Evolutionary conservation across 1,284 basidiomycete species (phyloP).

Genomic region (Psilocybe mexicana): DNA sequence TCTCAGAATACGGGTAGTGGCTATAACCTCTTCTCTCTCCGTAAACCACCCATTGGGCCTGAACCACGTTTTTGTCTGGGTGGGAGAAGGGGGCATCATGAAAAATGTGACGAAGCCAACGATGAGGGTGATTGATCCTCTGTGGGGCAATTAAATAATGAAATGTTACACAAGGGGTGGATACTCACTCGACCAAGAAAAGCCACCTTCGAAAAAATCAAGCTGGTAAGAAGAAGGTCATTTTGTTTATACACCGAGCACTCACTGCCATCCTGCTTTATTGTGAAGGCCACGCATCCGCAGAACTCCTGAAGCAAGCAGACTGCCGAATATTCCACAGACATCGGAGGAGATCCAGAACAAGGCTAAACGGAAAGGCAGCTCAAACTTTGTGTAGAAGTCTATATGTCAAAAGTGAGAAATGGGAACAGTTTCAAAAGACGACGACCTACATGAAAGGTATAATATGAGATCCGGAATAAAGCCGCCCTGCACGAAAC

Average conservation of each 20-base stretch:
- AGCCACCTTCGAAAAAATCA: constrained; percentile 31
- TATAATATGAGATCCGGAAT: constrained; percentile 67
- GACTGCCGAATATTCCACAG: constrained; percentile 51
- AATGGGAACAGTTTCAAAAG: neutral
- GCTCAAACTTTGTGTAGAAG: constrained; percentile 10
- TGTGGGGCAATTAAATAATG: constrained; percentile 25
- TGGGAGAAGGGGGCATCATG: constrained; percentile 68
- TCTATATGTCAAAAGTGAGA: neutral
- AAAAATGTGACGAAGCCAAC: constrained; percentile 67
- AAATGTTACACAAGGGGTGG: neutral
- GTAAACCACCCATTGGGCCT: constrained; percentile 73
- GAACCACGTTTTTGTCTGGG: constrained; percentile 67
- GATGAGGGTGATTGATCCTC: constrained; percentile 49
- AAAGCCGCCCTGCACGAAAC: constrained; percentile 54
- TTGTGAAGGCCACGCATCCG: constrained; percentile 58
- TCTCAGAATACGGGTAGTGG: constrained; percentile 58
- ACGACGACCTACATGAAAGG: constrained; percentile 47
- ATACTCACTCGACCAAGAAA: constrained; percentile 42
- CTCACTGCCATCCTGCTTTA: constrained; percentile 56
- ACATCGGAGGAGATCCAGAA: constrained; percentile 68
- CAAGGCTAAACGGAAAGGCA: constrained; percentile 63
- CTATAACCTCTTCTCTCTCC: constrained; percentile 53
- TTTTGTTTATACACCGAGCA: neutral
- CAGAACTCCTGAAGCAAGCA: constrained; percentile 64
- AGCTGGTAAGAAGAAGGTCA: neutral